A percentile compares a stretch with the other conserved stretches of the same genome.
Evolutionary conservation across 495 filamentous ascomycete genomes (phyloP).

Genomic region (Lineolata rhizophorae): DNA sequence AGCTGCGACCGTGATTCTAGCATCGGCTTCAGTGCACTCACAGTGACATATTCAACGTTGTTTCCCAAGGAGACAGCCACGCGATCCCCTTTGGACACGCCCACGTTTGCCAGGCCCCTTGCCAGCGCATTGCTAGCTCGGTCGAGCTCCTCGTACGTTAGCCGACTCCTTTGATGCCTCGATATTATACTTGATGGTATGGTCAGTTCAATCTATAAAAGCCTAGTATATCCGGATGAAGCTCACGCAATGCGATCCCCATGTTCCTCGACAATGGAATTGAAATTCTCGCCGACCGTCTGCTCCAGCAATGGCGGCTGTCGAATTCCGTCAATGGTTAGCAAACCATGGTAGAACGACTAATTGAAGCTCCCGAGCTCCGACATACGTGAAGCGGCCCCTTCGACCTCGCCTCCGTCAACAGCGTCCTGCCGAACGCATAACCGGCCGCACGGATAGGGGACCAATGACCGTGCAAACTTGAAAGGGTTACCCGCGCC

Average conservation of each 20-base stretch:
- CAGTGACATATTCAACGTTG: slow-evolving; percentile 55
- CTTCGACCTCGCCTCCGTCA: not conserved
- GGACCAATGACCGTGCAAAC: too few relatives aligned
- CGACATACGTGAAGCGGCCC: slow-evolving; percentile 1
- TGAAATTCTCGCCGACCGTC: slow-evolving; percentile 70
- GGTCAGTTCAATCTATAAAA: not conserved
- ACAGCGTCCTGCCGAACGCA: too few relatives aligned
- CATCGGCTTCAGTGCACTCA: slow-evolving; percentile 14
- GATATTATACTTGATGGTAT: slow-evolving; percentile 34
- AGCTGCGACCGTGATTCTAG: slow-evolving; percentile 1
- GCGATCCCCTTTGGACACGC: slow-evolving; percentile 65
- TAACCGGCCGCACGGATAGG: too few relatives aligned
- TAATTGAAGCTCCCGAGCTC: not conserved
- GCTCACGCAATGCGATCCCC: slow-evolving; percentile 58
- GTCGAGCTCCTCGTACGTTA: slow-evolving; percentile 60
- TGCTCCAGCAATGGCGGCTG: slow-evolving; percentile 52
- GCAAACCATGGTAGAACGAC: not conserved
- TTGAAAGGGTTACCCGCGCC: too few relatives aligned
- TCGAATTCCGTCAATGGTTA: not conserved
- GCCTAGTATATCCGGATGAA: too few relatives aligned
- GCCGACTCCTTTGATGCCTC: slow-evolving; percentile 34
- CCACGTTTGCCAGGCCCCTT: slow-evolving; percentile 43
- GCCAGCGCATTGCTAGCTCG: slow-evolving; percentile 56
- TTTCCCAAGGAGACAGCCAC: slow-evolving; percentile 79
- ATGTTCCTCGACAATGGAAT: slow-evolving; percentile 38